Conservation (phyloP, 305 asterid genomes). For the Monarda citriodora region DNA sequence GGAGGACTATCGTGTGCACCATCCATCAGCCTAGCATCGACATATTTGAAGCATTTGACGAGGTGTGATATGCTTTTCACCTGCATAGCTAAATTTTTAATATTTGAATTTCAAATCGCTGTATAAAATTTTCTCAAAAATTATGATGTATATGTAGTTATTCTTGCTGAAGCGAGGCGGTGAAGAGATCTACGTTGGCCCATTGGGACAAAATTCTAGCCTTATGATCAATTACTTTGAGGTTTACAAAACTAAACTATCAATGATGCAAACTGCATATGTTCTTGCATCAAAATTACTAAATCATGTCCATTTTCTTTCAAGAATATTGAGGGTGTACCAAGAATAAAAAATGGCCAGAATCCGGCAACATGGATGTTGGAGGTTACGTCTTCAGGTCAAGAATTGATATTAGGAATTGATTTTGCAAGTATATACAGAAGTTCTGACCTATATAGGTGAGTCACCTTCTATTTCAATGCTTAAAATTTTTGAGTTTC, state of each 20-base stretch:
- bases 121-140: no score
- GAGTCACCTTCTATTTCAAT: not conserved
- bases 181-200: constrained; percentile 60
- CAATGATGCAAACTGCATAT: no score
- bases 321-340: constrained; percentile 45
- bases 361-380: constrained; percentile 74
- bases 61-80: not conserved
- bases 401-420: constrained; percentile 26
- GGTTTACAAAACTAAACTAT: constrained; percentile 13
- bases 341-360: constrained; percentile 36
- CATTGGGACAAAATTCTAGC: constrained; percentile 48
- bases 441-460: constrained; percentile 51
- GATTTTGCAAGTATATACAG: constrained; percentile 42
- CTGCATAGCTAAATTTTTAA: not conserved
- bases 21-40: constrained; percentile 47
- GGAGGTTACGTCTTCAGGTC: constrained; percentile 53
- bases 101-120: no score
- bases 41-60: constrained; percentile 50
- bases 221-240: constrained; percentile 45
- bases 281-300: not conserved
- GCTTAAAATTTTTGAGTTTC: not conserved
- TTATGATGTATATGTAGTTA: constrained; percentile 22
- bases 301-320: not conserved
- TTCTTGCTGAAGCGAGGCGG: constrained; percentile 61
- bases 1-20: constrained; percentile 36